Base-by-base conservation (phyloP, 345 rosid species). In the Arabidopsis arenosa region DNA sequence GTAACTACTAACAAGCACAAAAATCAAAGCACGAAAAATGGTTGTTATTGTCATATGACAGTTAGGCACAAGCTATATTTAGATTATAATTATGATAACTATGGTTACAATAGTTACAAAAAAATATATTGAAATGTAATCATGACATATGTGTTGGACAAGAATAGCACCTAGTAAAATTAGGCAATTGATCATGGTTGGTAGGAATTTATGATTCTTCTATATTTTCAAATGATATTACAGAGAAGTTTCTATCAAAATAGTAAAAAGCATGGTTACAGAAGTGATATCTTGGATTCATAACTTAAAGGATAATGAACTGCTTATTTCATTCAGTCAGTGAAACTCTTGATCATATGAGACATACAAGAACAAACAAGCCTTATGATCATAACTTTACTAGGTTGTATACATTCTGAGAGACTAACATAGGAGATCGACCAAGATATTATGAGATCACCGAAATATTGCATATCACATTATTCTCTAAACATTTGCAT, bases 291-390 rank as follows among this genome's bases (percentile, higher is more conserved):
- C 4, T 2, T 68, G n/a, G 23, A 40, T 49, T 49, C 55, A 68
- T 33, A 75, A 37, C 14, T 51, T 30, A 14, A 14, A 67, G 5
- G 74, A 39, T 5, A 60, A 33, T 52, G 56, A 49, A 30, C 9
- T 12, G 51, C 11, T 45, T 44, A 43, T 32, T 18, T 44, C 32
- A 65, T 66, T 41, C 54, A 63, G 56, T 13, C 36, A 41, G 35
- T 63, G 56, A 63, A 56, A 26, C 78, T 66, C 9, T 37, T 45
- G 44, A 45, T 9, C 47, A 68, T 18, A 75, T 37, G 26, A 63
- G 28, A 54, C 40, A 70, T 63, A 65, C 73, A 0, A 52, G 37
- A 52, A 67, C 9, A 30, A 14, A 26, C 13, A 53, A 54, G 56
- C 43, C 59, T 69, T 62, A 35, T 7, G 26, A 28, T 28, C 53